Evolutionary conservation across 1,284 basidiomycete genomes (phyloP), one percentile per base, ranked within the genome.

Genomic region (Acaromyces ingoldii): DNA sequence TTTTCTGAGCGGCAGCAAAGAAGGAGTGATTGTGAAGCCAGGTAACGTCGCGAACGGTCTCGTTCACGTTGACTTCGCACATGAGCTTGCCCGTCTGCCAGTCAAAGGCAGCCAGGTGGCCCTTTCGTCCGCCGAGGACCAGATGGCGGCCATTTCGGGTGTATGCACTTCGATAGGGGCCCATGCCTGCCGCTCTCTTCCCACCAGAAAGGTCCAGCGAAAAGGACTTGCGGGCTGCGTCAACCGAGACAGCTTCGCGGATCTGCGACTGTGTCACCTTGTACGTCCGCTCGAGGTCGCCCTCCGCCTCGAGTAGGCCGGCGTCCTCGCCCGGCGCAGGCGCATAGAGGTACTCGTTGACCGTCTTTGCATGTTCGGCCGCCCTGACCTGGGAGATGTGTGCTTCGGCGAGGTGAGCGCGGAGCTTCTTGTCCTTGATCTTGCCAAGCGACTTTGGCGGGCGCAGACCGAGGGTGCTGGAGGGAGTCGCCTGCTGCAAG

Each of bases 1-100:
- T 90, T 76, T 91, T 90, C 77, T 98, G 93, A 0, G 93, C 93
- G 11, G 95, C 91, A 2, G 93, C 95, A 71, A 88, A 91, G 78
- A 87, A 89, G 0, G 86, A 85, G 51, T 93, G 87, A 68, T 92
- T 89, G 73, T 97, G 92, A 9, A 99, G 79, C 76, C 92, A 98
- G 24, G 87, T 90, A 76, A 97, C 87, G 75, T 96, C 92, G 60
- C 91, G 67, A 65, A 82, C 87, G 81, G 89, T 91, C 77, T 97
- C 93, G 55, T 84, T 82, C 4, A 97, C 79, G 63, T 95, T 90
- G 29, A 96, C 80, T 74, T 98, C 93, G 3, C 87, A 83, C 68
- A 91, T 86, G 29, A 97, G 78, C 37, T 84, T 85, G 0, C 91
- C 90, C 0, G 87, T 84, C 75, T 90, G 86, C 89, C 90, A 93